Base-by-base conservation (phyloP, 1,284 basidiomycete genomes). In the Ceratobasidium sp. region DNA sequence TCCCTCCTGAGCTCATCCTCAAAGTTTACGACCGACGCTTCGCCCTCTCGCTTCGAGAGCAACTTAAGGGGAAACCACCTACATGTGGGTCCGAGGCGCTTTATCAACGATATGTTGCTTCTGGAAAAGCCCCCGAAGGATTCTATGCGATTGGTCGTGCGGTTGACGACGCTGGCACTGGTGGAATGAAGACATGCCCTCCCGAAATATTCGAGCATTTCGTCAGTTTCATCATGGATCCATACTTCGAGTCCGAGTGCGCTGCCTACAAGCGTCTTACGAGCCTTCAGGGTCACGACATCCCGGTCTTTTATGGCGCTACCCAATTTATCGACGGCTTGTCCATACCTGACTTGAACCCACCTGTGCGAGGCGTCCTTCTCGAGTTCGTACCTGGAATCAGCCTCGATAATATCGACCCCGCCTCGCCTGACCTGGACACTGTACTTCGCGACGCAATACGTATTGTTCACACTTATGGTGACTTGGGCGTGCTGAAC, bases 11-110 rank as follows among this genome's bases (percentile, higher is more conserved):
- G 58, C 16, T 39, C 13, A n/a, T 61, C 2, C 19, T 61, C 13
- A 61, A 61, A 37, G 58, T 61, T n/a, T 61, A 37, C 19, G 58
- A 61, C 37, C 29, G 58, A 13, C 27, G 58, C 3, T 61, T 61
- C 24, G 11, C 58, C 34, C 58, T 16, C 9, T 2, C 2, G 6
- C 37, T 41, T 11, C 58, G 58, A 9, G 34, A 39, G 34, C 41
- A 11, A 19, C 19, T 39, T 8, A 37, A 61, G 24, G 29, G 3
- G 4, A 37, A 37, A 9, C 58, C 58, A 5, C 4, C 31, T 9
- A 61, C 58, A 3, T 61, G 41, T 24, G 58, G 41, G 31, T 61
- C 58, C 2, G 58, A 61, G 24, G 58, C 8, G 2, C 58, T 2
- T 2, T 61, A 61, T 37, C 31, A 14, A 3, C 14, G 41, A 6